Evolutionary conservation across 768 basidiomycete genomes (phyloP).

Genomic region (Tricholoma flavovirens): DNA sequence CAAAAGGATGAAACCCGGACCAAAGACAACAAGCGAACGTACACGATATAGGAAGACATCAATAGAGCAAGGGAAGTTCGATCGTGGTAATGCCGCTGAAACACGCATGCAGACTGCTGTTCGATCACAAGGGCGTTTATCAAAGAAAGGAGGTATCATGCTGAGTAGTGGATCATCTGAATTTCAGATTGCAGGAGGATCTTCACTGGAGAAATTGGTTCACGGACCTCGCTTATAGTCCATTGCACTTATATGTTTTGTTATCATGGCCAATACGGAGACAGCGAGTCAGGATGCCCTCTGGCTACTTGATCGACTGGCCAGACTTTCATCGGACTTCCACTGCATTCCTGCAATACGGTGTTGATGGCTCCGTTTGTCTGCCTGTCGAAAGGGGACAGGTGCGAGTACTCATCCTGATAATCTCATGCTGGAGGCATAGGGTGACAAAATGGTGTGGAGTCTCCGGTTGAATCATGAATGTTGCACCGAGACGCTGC

Average conservation of each 20-base stretch:
- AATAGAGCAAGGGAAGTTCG: slow-evolving; percentile 33
- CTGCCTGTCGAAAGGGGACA: background rate
- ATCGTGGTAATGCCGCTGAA: slow-evolving; percentile 55
- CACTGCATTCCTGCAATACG: too few relatives aligned
- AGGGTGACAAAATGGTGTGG: too few relatives aligned
- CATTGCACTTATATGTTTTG: background rate
- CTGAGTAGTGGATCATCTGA: slow-evolving; percentile 61
- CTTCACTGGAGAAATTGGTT: slow-evolving; percentile 60
- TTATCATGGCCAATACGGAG: background rate
- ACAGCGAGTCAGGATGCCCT: too few relatives aligned
- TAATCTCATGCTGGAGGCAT: too few relatives aligned
- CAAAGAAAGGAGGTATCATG: slow-evolving; percentile 76
- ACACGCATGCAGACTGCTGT: slow-evolving; percentile 84
- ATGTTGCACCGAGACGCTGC: too few relatives aligned
- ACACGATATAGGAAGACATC: slow-evolving; percentile 8
- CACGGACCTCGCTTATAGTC: slow-evolving; percentile 11
- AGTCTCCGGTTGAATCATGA: too few relatives aligned
- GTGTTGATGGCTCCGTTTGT: too few relatives aligned
- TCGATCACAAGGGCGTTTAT: slow-evolving; percentile 72
- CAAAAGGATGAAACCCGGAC: slow-evolving; percentile 13
- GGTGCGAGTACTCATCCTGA: too few relatives aligned
- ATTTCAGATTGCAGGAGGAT: slow-evolving; percentile 70
- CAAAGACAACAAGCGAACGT: slow-evolving; percentile 10
- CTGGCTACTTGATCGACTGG: too few relatives aligned
- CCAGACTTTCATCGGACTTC: too few relatives aligned